phyloP scores from a whole-genome alignment of 345 rosid species.

The Salix brachista region DNA sequence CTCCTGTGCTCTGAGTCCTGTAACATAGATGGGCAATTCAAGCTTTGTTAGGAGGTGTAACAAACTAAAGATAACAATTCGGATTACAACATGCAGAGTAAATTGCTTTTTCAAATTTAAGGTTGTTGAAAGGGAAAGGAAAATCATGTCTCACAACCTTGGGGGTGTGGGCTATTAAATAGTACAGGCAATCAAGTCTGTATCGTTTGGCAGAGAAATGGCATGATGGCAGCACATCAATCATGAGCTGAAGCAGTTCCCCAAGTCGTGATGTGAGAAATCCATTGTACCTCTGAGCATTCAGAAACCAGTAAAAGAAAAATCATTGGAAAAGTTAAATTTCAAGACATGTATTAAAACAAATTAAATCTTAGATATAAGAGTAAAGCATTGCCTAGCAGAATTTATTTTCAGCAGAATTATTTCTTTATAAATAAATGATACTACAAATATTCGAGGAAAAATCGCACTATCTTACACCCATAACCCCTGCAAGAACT shows the following conservation, averaged over 20 bases:
- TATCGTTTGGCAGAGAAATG: slow-evolving; percentile 92
- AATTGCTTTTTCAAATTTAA: neutral
- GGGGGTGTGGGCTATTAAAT: slow-evolving; percentile 56
- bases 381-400: neutral
- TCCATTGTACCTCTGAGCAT: slow-evolving; percentile 51
- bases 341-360: neutral
- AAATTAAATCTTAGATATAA: neutral
- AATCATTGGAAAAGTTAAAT: neutral
- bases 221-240: slow-evolving; percentile 57
- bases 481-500: neutral
- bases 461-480: neutral
- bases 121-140: neutral
- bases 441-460: neutral
- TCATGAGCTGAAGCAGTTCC: slow-evolving; percentile 68
- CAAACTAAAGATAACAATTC: neutral
- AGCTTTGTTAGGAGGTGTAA: neutral
- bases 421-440: neutral
- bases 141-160: slow-evolving; percentile 31
- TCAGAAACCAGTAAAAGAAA: slow-evolving; percentile 1
- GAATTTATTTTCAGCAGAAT: neutral
- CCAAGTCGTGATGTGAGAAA: slow-evolving; percentile 55
- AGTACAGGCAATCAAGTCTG: slow-evolving; percentile 86
- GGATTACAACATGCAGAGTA: neutral
- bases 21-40: neutral
- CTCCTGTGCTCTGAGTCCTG: slow-evolving; percentile 64